These are phyloP conservation scores for Apostasia shenzhenica DNA, from an alignment of 106 monocot species.

Conservation along the genomic window DNA sequence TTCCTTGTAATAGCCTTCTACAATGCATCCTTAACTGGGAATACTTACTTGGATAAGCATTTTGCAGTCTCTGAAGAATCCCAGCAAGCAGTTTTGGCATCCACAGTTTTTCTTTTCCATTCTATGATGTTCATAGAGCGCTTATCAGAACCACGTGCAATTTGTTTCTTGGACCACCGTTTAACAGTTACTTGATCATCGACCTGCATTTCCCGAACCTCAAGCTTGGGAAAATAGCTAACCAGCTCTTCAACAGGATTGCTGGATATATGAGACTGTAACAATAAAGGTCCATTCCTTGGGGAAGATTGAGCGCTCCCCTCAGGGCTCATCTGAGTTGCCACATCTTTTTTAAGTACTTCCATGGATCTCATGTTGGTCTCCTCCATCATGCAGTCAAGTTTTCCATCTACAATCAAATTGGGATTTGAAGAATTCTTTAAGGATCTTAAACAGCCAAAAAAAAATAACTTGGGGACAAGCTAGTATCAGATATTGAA, in stretches of 20 bases:
- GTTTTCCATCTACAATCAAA: slow-evolving; percentile 42
- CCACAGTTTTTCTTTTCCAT: slow-evolving; percentile 62
- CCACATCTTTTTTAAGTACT: slow-evolving; percentile 53
- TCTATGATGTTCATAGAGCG: slow-evolving; percentile 50
- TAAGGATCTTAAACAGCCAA: no score
- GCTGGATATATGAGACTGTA: slow-evolving; percentile 19
- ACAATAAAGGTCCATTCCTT: slow-evolving; percentile 20
- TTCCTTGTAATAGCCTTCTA: no score
- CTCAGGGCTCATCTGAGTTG: slow-evolving; percentile 80
- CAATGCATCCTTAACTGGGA: no score
- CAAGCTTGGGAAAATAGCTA: slow-evolving; percentile 43
- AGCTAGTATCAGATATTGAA: no score
- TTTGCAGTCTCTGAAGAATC: slow-evolving; percentile 38
- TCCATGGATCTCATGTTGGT: slow-evolving; percentile 20
- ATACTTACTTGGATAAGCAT: slow-evolving; percentile 55
- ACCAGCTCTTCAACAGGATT: slow-evolving; percentile 39
- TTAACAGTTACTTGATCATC: slow-evolving; percentile 78
- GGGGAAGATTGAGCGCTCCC: slow-evolving; percentile 57
- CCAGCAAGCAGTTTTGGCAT: slow-evolving; percentile 26
- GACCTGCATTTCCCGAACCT: slow-evolving; percentile 79
- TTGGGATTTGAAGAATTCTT: background rate
- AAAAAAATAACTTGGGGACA: no score
- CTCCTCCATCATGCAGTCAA: slow-evolving; percentile 25
- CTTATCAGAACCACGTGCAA: slow-evolving; percentile 40
- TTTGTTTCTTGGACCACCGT: slow-evolving; percentile 75